Percentiles rank a stretch among this genome's conserved stretches.
Evolutionary conservation across 108 stramenopile species (phyloP).

Genomic region (Pseudonitzschia pungens): DNA sequence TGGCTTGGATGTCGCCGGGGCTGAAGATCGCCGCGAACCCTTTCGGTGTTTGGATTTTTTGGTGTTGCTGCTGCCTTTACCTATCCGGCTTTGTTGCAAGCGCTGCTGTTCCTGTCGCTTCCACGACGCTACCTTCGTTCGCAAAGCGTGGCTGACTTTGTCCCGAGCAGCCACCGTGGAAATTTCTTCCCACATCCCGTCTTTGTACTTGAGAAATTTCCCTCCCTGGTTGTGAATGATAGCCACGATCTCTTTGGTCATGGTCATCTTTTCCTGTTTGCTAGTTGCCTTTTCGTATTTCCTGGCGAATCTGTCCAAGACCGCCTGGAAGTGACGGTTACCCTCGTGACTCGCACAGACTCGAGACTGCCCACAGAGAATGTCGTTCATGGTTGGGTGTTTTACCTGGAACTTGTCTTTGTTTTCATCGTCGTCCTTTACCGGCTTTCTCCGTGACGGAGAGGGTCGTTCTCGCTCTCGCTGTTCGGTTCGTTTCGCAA

Average conservation of each 20-base stretch:
- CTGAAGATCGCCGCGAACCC: slow-evolving; percentile 2
- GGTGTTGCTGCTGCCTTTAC: background rate
- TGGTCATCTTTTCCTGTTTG: slow-evolving; percentile 52
- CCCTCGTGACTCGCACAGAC: slow-evolving; percentile 40
- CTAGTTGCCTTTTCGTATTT: slow-evolving; percentile 30
- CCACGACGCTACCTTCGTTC: slow-evolving; percentile 41
- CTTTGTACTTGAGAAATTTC: slow-evolving; percentile 43
- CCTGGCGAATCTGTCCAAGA: slow-evolving; percentile 27
- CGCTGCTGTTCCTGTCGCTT: slow-evolving; percentile 27
- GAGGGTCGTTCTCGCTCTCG: background rate
- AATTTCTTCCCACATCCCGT: slow-evolving; percentile 47
- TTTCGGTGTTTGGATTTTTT: slow-evolving; percentile 1
- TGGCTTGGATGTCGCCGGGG: background rate
- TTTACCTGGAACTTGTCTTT: background rate
- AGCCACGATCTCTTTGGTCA: slow-evolving; percentile 47
- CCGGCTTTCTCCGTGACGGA: background rate
- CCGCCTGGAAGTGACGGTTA: slow-evolving; percentile 31
- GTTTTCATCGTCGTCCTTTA: background rate
- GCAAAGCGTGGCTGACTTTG: slow-evolving; percentile 51
- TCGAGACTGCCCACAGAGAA: slow-evolving; percentile 47
- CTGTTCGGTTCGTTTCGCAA: background rate
- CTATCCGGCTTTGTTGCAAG: background rate
- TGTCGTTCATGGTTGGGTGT: slow-evolving; percentile 29
- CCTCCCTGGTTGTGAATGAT: slow-evolving; percentile 24
- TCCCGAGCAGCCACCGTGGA: slow-evolving; percentile 46